Conservation (phyloP, 192 early-diverging fungal species). For the Backusella liffmaniae region DNA sequence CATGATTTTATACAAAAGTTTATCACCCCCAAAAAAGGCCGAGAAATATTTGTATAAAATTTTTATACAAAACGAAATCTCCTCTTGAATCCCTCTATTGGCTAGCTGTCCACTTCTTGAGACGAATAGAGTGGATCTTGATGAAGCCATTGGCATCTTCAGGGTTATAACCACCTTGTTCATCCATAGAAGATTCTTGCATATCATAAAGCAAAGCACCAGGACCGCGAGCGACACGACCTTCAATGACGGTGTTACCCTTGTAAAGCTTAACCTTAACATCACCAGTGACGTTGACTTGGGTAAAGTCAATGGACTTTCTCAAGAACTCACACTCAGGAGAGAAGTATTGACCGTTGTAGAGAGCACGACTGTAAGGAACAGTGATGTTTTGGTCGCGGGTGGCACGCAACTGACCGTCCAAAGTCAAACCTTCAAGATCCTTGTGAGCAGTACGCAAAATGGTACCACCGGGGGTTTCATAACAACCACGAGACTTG, state of each 20-base stretch:
- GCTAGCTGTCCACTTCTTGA: constrained; percentile 73
- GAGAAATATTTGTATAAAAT: no score
- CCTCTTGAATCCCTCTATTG: no score
- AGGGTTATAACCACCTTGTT: constrained; percentile 89
- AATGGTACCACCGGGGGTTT: constrained; percentile 97
- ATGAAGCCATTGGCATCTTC: constrained; percentile 95
- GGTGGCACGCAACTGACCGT: constrained; percentile 92
- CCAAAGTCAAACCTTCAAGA: constrained; percentile 91
- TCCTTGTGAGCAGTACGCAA: constrained; percentile 94
- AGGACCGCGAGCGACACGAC: constrained; percentile 71
- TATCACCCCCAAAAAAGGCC: no score
- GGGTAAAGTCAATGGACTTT: constrained; percentile 77
- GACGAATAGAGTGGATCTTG: constrained; percentile 94
- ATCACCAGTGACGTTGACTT: constrained; percentile 86
- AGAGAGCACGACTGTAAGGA: constrained; percentile 72
- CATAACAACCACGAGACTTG: constrained; percentile 99
- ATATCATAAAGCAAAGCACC: constrained; percentile 89
- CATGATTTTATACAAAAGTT: no score
- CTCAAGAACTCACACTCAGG: constrained; percentile 92
- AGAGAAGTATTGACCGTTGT: constrained; percentile 98
- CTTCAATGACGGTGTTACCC: constrained; percentile 87
- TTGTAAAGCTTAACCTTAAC: constrained; percentile 97
- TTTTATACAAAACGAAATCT: no score
- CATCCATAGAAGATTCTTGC: constrained; percentile 96
- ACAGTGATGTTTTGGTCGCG: constrained; percentile 90